Percentiles rank a stretch among this genome's conserved stretches.
These are phyloP conservation scores for Endothia cerciana DNA, from an alignment of 2,329 filamentous ascomycete species.

Conservation along the genomic window DNA sequence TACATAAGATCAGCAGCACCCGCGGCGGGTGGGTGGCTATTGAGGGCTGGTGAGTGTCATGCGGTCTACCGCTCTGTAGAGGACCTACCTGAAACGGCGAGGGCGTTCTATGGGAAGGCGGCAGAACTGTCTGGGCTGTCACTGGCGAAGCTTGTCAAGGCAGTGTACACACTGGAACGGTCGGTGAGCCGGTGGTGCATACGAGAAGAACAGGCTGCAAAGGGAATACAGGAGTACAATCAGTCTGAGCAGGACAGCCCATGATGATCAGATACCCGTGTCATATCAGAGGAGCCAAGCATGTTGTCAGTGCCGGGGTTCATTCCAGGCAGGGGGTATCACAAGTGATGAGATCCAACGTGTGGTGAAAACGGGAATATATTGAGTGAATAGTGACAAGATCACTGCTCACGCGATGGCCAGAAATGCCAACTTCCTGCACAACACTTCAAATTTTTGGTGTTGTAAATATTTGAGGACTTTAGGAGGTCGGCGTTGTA, in stretches of 20 bases:
- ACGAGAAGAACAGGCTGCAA: constrained; percentile 32
- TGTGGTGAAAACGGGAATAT: neutral
- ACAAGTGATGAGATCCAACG: neutral
- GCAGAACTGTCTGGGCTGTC: constrained; percentile 45
- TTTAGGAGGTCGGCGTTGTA: neutral
- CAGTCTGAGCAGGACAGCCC: constrained; percentile 24
- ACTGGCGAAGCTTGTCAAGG: constrained; percentile 40
- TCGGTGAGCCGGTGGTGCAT: constrained; percentile 41
- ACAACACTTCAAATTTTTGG: no score
- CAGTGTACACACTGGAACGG: constrained; percentile 43
- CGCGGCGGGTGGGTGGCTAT: constrained; percentile 27
- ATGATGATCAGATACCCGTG: neutral
- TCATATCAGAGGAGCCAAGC: neutral
- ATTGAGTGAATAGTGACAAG: no score
- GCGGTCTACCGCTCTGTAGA: constrained; percentile 42
- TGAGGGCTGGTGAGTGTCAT: constrained; percentile 41
- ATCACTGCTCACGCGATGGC: neutral
- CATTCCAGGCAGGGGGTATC: neutral
- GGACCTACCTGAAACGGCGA: constrained; percentile 48
- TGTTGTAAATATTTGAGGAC: no score
- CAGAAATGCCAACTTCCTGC: neutral
- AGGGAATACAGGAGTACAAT: neutral
- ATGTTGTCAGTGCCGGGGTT: neutral
- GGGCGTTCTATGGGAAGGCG: constrained; percentile 46
- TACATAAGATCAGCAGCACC: constrained; percentile 32